These are phyloP conservation scores for Penicillium fimorum DNA, from an alignment of 495 filamentous ascomycete species.

Conservation along the genomic window DNA sequence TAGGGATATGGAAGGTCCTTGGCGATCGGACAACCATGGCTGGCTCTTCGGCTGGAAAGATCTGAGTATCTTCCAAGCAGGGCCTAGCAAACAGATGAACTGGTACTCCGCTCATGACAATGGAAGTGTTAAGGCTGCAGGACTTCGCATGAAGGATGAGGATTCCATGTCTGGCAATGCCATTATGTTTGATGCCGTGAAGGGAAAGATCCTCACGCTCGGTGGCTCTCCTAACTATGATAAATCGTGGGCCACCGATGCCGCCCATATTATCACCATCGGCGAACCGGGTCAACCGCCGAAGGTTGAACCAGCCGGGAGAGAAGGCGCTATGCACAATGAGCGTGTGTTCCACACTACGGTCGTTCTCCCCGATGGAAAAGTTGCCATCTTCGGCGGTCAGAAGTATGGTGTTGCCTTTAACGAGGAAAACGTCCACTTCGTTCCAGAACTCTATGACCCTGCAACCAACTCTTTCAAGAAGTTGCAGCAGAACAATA, in stretches of 20 bases:
- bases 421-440: constrained; percentile 43
- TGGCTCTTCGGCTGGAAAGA: constrained; percentile 61
- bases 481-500: constrained; percentile 27
- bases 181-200: constrained; percentile 56
- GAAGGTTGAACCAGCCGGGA: constrained; percentile 29
- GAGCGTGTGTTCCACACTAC: constrained; percentile 53
- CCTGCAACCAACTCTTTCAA: constrained; percentile 41
- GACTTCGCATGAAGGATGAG: constrained; percentile 35
- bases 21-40: constrained; percentile 33
- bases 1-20: constrained; percentile 37
- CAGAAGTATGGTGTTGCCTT: constrained; percentile 48
- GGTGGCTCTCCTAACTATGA: constrained; percentile 52
- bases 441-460: constrained; percentile 52
- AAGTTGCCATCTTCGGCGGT: constrained; percentile 56
- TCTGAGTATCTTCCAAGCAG: constrained; percentile 54
- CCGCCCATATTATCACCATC: constrained; percentile 52
- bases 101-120: constrained; percentile 51
- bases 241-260: constrained; percentile 34
- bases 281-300: constrained; percentile 20
- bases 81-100: constrained; percentile 38
- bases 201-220: constrained; percentile 53
- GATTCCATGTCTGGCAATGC: constrained; percentile 56
- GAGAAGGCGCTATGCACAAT: constrained; percentile 37
- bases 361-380: constrained; percentile 57
- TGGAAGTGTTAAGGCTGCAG: constrained; percentile 38